Evolutionary conservation across 2,329 filamentous ascomycete genomes (phyloP).

Genomic region (Leptographium galeiforme): DNA sequence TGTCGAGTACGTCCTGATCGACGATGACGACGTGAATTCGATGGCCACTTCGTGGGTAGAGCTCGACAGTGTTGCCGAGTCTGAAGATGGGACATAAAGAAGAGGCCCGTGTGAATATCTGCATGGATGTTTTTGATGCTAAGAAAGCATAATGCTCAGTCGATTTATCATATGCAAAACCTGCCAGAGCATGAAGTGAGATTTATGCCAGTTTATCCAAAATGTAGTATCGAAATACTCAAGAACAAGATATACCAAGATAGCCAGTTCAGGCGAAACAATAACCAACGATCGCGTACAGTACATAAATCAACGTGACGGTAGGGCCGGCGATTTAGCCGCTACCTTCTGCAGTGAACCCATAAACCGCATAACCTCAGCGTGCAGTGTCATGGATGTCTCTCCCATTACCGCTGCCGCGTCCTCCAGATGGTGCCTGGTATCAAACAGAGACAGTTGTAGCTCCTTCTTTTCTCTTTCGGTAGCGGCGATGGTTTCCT

Average conservation of each 20-base stretch:
- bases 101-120: not conserved
- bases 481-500: not conserved
- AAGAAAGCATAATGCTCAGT: too few species aligned
- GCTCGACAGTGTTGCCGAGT: slow-evolving; percentile 3
- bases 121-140: too few species aligned
- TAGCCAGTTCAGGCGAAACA: too few species aligned
- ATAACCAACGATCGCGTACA: too few species aligned
- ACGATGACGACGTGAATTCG: slow-evolving; percentile 5
- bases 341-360: not conserved
- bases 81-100: not conserved
- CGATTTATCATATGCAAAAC: too few species aligned
- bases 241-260: too few species aligned
- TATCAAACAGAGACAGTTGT: not conserved
- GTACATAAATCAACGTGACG: not conserved
- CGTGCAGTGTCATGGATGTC: not conserved
- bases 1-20: slow-evolving; percentile 4
- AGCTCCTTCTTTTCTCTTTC: not conserved
- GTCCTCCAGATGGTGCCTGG: not conserved
- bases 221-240: too few species aligned
- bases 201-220: too few species aligned
- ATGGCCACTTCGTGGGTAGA: slow-evolving; percentile 6
- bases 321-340: not conserved
- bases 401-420: not conserved
- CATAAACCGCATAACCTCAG: not conserved
- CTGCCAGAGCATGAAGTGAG: too few species aligned